Evolutionary conservation across 345 rosid species (phyloP).

Genomic region (Anacardium occidentale): DNA sequence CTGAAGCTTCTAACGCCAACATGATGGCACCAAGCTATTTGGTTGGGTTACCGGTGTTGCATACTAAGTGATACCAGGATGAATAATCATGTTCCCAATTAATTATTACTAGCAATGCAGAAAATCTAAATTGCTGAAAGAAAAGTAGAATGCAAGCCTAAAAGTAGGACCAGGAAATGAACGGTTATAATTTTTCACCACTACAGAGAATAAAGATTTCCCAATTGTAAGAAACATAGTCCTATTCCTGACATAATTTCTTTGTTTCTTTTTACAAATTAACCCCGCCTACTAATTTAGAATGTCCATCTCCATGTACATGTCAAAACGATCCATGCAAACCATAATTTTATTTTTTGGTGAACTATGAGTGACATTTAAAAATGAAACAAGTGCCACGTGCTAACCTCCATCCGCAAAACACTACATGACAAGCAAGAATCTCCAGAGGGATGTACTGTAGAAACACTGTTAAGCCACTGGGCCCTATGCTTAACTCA

Average conservation of each 20-base stretch:
- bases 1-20: neutral
- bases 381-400: neutral
- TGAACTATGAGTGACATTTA: neutral
- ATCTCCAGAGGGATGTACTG: neutral
- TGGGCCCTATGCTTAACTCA: neutral
- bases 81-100: neutral
- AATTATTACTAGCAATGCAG: neutral
- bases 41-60: no score
- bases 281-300: neutral
- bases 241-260: neutral
- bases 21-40: neutral
- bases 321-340: neutral
- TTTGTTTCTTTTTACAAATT: neutral
- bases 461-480: no score
- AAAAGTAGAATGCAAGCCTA: neutral
- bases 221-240: neutral
- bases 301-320: neutral
- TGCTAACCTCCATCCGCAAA: neutral
- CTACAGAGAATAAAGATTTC: no score
- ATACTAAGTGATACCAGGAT: neutral
- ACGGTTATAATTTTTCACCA: neutral
- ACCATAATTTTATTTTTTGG: neutral
- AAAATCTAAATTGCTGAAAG: neutral
- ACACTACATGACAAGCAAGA: neutral
- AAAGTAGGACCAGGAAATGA: neutral